phyloP scores from a whole-genome alignment of 1,284 basidiomycete genomes.

The Paramarasmius palmivorus region DNA sequence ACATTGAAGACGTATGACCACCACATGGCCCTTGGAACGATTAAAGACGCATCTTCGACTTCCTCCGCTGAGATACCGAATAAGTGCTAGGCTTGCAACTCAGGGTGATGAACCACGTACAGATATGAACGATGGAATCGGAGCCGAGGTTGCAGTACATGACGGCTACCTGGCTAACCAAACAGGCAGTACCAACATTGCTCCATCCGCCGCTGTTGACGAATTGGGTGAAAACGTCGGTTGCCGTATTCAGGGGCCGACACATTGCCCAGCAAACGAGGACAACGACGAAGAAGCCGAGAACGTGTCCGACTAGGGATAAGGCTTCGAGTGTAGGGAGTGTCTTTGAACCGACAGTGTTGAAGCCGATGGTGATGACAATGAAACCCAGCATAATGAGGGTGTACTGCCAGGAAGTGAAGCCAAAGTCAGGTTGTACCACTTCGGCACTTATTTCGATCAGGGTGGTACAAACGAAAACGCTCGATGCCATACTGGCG shows the following conservation, averaged over 20 bases:
- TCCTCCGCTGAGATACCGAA: neutral
- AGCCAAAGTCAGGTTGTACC: neutral
- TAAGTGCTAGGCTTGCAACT: too few relatives aligned
- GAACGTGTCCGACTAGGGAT: neutral
- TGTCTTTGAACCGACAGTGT: neutral
- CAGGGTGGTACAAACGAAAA: neutral
- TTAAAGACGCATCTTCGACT: conserved; percentile 1
- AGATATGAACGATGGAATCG: neutral
- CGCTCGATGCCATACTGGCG: neutral
- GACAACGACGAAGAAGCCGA: conserved; percentile 1
- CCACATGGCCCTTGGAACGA: neutral
- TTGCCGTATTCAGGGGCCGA: neutral
- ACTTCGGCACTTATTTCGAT: neutral
- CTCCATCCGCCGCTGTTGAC: neutral
- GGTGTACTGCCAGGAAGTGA: neutral
- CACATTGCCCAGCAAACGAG: neutral
- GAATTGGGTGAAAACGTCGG: neutral
- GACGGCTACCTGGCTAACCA: neutral
- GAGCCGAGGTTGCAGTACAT: conserved; percentile 1
- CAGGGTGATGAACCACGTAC: neutral
- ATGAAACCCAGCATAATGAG: neutral
- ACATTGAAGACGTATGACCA: neutral
- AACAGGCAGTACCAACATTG: neutral
- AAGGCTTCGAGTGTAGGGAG: neutral
- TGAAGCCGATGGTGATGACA: neutral